phyloP scores from a whole-genome alignment of 176 grass and related monocot species.

The Ananas comosus region DNA sequence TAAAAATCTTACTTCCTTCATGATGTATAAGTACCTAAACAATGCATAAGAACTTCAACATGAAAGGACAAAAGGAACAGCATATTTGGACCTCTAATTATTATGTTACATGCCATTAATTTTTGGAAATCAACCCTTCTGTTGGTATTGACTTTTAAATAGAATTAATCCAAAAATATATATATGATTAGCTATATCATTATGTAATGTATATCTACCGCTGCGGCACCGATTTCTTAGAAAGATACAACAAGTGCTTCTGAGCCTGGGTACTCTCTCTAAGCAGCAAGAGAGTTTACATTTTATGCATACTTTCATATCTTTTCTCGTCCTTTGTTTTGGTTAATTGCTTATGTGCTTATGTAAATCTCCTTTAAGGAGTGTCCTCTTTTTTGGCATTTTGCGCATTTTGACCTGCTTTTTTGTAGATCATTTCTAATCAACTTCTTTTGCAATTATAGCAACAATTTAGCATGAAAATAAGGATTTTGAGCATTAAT shows the following conservation, averaged over 20 bases:
- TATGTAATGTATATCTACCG: no score
- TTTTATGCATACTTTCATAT: background rate
- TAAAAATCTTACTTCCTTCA: background rate
- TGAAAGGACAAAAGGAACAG: background rate
- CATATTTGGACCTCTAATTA: background rate
- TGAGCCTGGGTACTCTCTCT: no score
- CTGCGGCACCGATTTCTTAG: no score
- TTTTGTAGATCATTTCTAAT: no score
- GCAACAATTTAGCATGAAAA: no score
- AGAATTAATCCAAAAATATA: no score
- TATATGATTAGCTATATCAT: no score
- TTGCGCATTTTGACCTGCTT: no score
- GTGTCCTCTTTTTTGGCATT: no score
- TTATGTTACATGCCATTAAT: background rate
- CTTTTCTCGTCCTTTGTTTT: background rate
- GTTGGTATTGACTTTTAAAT: background rate
- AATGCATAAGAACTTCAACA: background rate
- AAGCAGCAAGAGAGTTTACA: background rate
- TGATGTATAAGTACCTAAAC: background rate
- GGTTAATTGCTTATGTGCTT: background rate
- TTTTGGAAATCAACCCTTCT: background rate
- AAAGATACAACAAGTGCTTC: no score
- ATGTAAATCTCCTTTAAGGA: background rate
- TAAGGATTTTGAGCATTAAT: no score
- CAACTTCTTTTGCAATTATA: no score